These are phyloP conservation scores for Plasmopara muralis DNA, from an alignment of 352 stramenopile species.

Conservation along the genomic window DNA sequence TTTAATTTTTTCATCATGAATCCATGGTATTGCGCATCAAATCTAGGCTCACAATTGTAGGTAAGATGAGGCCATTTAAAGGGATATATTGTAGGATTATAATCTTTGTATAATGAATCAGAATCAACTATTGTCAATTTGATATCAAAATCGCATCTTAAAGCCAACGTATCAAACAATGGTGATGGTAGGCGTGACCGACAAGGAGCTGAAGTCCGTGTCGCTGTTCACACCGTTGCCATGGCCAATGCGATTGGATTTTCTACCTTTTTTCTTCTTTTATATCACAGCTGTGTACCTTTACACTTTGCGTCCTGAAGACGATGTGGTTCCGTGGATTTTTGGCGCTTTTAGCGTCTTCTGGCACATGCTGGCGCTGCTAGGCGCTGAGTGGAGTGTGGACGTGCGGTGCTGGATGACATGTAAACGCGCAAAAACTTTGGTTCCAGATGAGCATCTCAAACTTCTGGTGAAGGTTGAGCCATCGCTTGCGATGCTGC, in stretches of 20 bases:
- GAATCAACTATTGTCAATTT: neutral
- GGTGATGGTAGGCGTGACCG: constrained; percentile 34
- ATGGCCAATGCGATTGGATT: constrained; percentile 46
- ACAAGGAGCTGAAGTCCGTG: constrained; percentile 45
- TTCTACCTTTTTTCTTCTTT: constrained; percentile 62
- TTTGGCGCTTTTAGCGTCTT: constrained; percentile 41
- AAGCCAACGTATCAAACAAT: constrained; percentile 13
- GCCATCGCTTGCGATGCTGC: constrained; percentile 39
- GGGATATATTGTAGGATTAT: too few species aligned
- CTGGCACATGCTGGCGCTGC: constrained; percentile 40
- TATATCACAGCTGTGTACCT: constrained; percentile 58
- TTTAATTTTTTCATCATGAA: too few species aligned
- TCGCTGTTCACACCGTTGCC: constrained; percentile 63
- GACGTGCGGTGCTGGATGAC: constrained; percentile 57
- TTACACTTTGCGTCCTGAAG: constrained; percentile 36
- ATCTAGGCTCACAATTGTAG: too few species aligned
- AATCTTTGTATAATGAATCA: too few species aligned
- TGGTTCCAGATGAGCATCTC: constrained; percentile 67
- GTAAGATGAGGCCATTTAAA: too few species aligned
- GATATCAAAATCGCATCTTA: neutral
- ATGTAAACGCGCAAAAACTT: constrained; percentile 24
- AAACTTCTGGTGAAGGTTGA: constrained; percentile 46
- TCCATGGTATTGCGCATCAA: too few species aligned
- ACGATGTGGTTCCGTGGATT: constrained; percentile 39
- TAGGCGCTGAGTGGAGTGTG: constrained; percentile 53